Conservation (phyloP, 2,329 filamentous ascomycete species). For the Verticillium klebahnii region DNA sequence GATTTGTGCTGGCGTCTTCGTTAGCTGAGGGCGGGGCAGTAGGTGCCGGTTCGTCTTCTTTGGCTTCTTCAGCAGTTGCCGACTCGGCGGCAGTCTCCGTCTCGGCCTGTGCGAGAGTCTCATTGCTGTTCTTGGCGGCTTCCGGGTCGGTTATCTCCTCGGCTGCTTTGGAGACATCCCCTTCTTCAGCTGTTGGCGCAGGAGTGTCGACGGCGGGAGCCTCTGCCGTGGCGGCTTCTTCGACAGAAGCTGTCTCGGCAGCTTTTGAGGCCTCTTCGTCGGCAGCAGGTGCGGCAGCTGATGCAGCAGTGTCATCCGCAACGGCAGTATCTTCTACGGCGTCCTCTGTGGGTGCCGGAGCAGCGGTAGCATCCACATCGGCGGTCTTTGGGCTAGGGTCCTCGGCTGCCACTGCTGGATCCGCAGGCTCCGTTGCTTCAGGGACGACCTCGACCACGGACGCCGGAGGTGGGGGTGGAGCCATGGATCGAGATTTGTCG, state of each 20-base stretch:
- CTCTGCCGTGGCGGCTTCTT: not conserved
- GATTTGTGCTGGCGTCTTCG: not conserved
- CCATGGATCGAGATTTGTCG: not conserved
- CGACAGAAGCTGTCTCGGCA: not conserved
- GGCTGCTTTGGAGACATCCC: not conserved
- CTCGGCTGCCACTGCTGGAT: not conserved
- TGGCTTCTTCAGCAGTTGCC: not conserved
- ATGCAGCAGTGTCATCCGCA: not conserved
- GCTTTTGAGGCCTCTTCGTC: not conserved
- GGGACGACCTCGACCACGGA: not conserved
- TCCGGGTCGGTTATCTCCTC: not conserved
- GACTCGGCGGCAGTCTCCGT: not conserved
- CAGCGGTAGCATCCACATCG: not conserved
- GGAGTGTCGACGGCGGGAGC: not conserved
- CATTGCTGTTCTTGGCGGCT: not conserved
- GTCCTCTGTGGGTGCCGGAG: not conserved
- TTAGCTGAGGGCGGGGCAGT: not conserved
- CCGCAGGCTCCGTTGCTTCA: not conserved
- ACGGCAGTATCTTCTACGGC: not conserved
- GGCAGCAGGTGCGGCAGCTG: not conserved
- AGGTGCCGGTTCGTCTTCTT: not conserved
- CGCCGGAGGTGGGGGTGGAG: not conserved
- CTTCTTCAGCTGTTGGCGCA: not conserved
- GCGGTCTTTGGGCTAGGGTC: not conserved
- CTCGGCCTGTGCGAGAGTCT: not conserved